Evolutionary conservation across 1,284 basidiomycete species (phyloP), one percentile per base, ranked within the genome.

Genomic region (Marasmius fiardii): DNA sequence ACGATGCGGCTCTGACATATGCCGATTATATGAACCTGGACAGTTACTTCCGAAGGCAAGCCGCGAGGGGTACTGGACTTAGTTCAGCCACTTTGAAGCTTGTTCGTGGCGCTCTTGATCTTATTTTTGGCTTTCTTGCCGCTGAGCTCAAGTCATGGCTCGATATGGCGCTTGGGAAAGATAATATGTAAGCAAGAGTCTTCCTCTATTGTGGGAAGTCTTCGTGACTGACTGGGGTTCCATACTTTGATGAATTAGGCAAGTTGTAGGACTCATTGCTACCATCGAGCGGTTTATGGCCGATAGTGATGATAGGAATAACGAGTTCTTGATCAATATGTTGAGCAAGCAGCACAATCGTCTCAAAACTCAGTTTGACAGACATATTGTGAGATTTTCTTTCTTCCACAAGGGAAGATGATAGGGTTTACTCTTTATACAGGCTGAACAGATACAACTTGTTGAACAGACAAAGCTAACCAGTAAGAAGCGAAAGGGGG

Each of bases 11-110:
- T 23, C 79, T 93, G 18, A 98, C 96, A 0, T 99, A 95, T 71
- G 96, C 96, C 8, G 96, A 98, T 71, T 95, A 97, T 65, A 93
- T 95, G 85, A 86, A 88, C 49, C 75, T 99, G 58, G 96, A 98
- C 68, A 92, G 88, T 54, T 98, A 97, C 72, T 98, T 98, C 77
- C 81, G 92, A 23, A 80, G 95, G 37, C 91, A 97, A 65, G 96
- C 96, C 2, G 80, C 89, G 8, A 78, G 89, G n/a, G 78, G 82
- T 47, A 78, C 81, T 14, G 86, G 84, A 1, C 74, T 92, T 45
- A 85, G 83, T 57, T 77, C 80, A 51, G 73, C 83, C 16, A 93
- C 93, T 20, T 68, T 80, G 56, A 95, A 95, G 71, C 81, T 97
- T 10, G 81, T 94, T 24, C 83, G 91, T 23, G 86, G 86, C 5